Evolutionary conservation across 495 filamentous ascomycete species (phyloP).

Genomic region (Neurospora sp.): DNA sequence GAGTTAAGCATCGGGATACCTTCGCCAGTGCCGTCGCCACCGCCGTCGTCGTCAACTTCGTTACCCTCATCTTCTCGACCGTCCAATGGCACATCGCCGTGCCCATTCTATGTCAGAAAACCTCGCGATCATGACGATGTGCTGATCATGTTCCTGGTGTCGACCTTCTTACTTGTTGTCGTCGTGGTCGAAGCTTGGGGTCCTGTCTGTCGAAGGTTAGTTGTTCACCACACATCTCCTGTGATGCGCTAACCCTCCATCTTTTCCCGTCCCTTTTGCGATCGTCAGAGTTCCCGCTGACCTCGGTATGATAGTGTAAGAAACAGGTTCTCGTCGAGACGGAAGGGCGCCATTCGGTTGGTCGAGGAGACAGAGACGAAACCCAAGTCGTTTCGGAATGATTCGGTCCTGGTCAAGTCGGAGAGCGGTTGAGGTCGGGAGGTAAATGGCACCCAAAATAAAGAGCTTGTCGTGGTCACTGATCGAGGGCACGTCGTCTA

Average conservation of each 20-base stretch:
- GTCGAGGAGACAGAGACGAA: not conserved
- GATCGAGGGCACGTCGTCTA: not conserved
- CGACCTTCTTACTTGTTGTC: slow-evolving; percentile 24
- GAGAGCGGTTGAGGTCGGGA: not conserved
- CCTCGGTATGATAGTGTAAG: not conserved
- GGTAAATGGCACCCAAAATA: not conserved
- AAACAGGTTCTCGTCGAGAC: not conserved
- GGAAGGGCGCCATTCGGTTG: slow-evolving; percentile 15
- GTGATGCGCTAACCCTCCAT: not conserved
- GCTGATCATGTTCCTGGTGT: slow-evolving; percentile 25
- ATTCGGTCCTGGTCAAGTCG: not conserved
- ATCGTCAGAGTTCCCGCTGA: not conserved
- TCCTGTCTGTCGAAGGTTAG: slow-evolving; percentile 24
- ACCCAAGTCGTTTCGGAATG: not conserved
- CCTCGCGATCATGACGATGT: slow-evolving; percentile 31
- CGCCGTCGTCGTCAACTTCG: not conserved
- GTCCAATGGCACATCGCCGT: not conserved
- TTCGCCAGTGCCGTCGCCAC: not conserved
- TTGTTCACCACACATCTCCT: not conserved
- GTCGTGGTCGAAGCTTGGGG: slow-evolving; percentile 27
- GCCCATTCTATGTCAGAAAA: not conserved
- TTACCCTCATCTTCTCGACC: not conserved
- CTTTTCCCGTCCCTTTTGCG: not conserved
- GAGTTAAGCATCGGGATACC: slow-evolving; percentile 7
- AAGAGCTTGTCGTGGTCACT: not conserved